Conservation (phyloP, 495 filamentous ascomycete genomes). For the Choiromyces venosus region DNA sequence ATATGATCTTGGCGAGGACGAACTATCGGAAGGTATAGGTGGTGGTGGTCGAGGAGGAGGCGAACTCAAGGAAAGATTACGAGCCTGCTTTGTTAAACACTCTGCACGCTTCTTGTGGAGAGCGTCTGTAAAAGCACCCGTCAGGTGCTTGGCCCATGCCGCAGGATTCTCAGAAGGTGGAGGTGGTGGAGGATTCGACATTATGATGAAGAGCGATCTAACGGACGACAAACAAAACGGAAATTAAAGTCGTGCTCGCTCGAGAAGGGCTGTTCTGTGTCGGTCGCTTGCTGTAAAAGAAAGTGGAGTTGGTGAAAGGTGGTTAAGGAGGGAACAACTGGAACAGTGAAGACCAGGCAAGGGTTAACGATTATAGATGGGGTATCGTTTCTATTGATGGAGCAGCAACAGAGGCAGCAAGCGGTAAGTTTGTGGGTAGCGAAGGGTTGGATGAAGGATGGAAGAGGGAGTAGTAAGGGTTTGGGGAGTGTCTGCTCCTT, state of each 20-base stretch:
- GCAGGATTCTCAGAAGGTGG: slow-evolving; percentile 28
- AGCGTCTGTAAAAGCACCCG: slow-evolving; percentile 31
- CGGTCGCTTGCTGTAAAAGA: neutral
- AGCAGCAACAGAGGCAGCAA: slow-evolving; percentile 2
- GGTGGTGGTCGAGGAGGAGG: slow-evolving; percentile 25
- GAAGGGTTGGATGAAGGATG: slow-evolving; percentile 3
- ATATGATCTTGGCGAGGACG: slow-evolving; percentile 15
- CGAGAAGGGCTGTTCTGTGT: neutral
- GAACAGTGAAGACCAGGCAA: neutral
- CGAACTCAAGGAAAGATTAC: slow-evolving; percentile 33
- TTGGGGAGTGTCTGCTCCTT: slow-evolving; percentile 4
- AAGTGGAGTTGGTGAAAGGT: neutral
- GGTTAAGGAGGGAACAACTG: neutral
- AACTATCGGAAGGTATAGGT: slow-evolving; percentile 13
- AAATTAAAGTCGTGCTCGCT: slow-evolving; percentile 5
- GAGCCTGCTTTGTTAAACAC: slow-evolving; percentile 34
- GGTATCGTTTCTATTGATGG: slow-evolving; percentile 14
- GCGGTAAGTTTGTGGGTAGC: slow-evolving; percentile 1
- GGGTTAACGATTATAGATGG: slow-evolving; percentile 14
- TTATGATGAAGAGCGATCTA: slow-evolving; percentile 5
- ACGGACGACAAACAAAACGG: neutral
- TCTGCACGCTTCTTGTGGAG: slow-evolving; percentile 38
- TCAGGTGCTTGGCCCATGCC: slow-evolving; percentile 39
- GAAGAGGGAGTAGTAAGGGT: neutral
- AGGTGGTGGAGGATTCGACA: slow-evolving; percentile 28